Conservation (phyloP, 1,284 basidiomycete genomes). For the Moesziomyces antarcticus region DNA sequence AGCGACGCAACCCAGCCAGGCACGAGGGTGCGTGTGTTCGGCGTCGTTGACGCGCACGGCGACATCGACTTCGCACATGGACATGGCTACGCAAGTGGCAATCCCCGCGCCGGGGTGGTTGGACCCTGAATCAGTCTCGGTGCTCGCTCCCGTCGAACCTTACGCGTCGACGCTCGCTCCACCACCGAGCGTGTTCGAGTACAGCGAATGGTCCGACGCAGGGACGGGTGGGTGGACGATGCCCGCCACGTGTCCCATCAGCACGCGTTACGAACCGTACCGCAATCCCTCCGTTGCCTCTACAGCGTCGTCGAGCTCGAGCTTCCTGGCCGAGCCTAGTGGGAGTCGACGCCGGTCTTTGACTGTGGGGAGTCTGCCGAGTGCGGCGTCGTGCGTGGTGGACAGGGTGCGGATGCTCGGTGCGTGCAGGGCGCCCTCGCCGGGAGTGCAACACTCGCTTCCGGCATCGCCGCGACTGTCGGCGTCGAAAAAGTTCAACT, state of each 20-base stretch:
- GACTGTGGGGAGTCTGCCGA: conserved; percentile 14
- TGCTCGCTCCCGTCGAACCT: background rate
- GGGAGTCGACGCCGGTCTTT: conserved; percentile 13
- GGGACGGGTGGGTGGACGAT: background rate
- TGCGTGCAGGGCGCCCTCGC: conserved; percentile 7
- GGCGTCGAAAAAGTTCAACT: conserved; percentile 9
- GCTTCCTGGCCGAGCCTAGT: background rate
- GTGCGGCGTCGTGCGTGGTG: conserved; percentile 4
- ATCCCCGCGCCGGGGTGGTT: conserved; percentile 28
- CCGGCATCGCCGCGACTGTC: conserved; percentile 4
- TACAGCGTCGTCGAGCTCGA: conserved; percentile 11
- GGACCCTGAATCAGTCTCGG: conserved; percentile 3
- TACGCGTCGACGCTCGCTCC: background rate
- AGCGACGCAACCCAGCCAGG: background rate
- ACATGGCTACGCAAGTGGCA: background rate
- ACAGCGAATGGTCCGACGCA: background rate
- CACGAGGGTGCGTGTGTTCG: conserved; percentile 5
- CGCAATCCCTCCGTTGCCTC: conserved; percentile 11
- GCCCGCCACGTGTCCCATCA: background rate
- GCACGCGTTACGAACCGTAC: conserved; percentile 12
- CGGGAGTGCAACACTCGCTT: background rate
- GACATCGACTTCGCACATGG: background rate
- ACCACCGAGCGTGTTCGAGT: background rate
- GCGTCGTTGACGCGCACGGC: conserved; percentile 1
- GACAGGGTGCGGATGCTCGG: conserved; percentile 17